Base-by-base conservation (phyloP, 352 stramenopile species). In the Pythium diclinum region DNA sequence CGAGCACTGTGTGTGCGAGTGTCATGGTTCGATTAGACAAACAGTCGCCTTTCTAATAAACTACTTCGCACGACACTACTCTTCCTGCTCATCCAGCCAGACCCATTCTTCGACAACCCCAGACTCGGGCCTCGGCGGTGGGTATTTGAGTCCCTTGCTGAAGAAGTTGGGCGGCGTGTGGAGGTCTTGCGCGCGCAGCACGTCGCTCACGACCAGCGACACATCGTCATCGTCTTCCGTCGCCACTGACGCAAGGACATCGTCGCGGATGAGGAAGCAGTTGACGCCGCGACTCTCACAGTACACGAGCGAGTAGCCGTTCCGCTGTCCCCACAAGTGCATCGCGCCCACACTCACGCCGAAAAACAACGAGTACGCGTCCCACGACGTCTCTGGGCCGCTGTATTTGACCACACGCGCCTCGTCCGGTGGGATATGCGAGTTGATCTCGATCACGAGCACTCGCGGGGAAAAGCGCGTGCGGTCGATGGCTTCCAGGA, bases 241-340 rank as follows among this genome's bases (percentile, higher is more conserved):
- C 7, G 56, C 13, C n/a, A 68, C 53, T 5, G 36, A 48, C 2
- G 72, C 63, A 11, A 88, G 61, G 28, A 61, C 73, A 61, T 88
- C 79, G 36, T 85, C 76, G 13, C 71, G 74, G 17, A 91, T 72
- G 25, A 92, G 70, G 32, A 91, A 89, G 61, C 81, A 89, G 57
- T 89, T 89, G 19, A 92, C 81, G 42, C 83, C 83, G 38, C 86
- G 83, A 3, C 78, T 89, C 63, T 92, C 83, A 54, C 80, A 90
- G 64, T 90, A 92, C 61, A 92, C 73, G n/a, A 92, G 70, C 38
- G 83, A 86, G 59, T 89, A 92, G 5, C 69, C 72, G 21, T 83
- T 64, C 7, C 63, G 40, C 11, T 34, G 6, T 0, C 72, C 78
- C 77, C 80, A 88, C 19, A 57, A 54, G 19, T 80, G 42, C 21